Base-by-base conservation (phyloP, 306 rosid species). In the Vigna reflexopilosa region DNA sequence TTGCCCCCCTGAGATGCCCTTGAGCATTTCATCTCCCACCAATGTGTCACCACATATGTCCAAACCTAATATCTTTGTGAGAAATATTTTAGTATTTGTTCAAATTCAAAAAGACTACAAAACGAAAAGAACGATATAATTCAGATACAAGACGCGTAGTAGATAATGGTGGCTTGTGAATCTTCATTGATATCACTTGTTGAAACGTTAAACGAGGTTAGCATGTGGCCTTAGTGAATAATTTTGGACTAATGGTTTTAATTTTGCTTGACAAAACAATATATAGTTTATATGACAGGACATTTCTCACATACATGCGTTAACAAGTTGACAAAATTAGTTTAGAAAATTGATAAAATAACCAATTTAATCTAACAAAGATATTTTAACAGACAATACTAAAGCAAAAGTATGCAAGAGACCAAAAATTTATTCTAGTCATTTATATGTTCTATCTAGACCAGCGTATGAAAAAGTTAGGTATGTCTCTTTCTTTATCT, bases 1-100 rank as follows among this genome's bases (percentile, higher is more conserved):
- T 85, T 96, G 99, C 5, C 99, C 99, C 48, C 99, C 99, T 9
- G 99, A 96, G 67, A 96, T 93, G 40, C 99, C 99, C 81, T 96
- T 96, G 12, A 96, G 94, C 99, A 96, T 96, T 90, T 93, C 99
- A 85, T 96, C 98, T 69, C 99, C 99, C 49, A 91, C 98, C 86
- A 96, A 84, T 67, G 99, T 96, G 88, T 96, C 99, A 86, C 97
- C 98, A 70, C 99, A 96, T 55, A 90, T 79, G 86, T 96, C 99
- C 97, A 96, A 87, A 88, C 99, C 99, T 93, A 96, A 88, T 86
- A 93, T 91, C 99, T 96, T 91, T 91, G 96, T 85, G 84, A 83
- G 74, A 85, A 78, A 87, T 85, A 88, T 86, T 66, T 91, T 89
- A 85, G 87, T 78, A 84, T 85, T 70, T 47, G 50, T 58, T 69